Percentiles rank a stretch among this genome's conserved stretches.
Evolutionary conservation across 208 protist genomes (phyloP).

Genomic region (Trypanosoma melophagium): DNA sequence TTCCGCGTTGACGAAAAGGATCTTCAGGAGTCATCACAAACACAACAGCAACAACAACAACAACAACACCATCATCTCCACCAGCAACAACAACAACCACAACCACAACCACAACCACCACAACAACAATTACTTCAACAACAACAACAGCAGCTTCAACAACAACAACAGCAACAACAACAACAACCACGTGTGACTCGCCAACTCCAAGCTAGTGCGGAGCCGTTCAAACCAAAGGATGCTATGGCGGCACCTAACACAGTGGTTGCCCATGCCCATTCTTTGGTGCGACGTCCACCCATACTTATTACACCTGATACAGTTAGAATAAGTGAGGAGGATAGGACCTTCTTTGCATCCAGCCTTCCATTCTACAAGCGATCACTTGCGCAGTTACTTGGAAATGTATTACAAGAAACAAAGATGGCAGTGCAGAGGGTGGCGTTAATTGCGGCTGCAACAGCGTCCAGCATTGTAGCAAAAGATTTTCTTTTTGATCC

Average conservation of each 20-base stretch:
- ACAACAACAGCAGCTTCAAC: conserved; percentile 14
- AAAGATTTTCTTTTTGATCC: conserved; percentile 97
- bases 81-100: conserved; percentile 17
- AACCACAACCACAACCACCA: conserved; percentile 4
- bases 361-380: conserved; percentile 35
- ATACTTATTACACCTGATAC: conserved; percentile 55
- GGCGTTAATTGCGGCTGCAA: conserved; percentile 90
- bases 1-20: conserved; percentile 69
- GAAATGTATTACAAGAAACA: conserved; percentile 89
- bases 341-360: conserved; percentile 25
- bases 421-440: conserved; percentile 89
- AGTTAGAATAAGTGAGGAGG: conserved; percentile 48
- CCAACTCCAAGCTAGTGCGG: conserved; percentile 76
- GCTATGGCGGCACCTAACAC: conserved; percentile 8
- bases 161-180: conserved; percentile 28
- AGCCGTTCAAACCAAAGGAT: conserved; percentile 87
- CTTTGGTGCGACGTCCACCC: conserved; percentile 34
- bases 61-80: conserved; percentile 9
- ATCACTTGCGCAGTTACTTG: conserved; percentile 65
- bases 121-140: conserved; percentile 9
- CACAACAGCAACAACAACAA: conserved; percentile 16
- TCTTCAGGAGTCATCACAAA: conserved; percentile 26
- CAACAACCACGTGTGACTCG: conserved; percentile 35
- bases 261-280: not conserved
- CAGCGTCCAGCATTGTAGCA: conserved; percentile 89